Base-by-base conservation (phyloP, 352 stramenopile genomes). In the Globisporangium megalacanthum region DNA sequence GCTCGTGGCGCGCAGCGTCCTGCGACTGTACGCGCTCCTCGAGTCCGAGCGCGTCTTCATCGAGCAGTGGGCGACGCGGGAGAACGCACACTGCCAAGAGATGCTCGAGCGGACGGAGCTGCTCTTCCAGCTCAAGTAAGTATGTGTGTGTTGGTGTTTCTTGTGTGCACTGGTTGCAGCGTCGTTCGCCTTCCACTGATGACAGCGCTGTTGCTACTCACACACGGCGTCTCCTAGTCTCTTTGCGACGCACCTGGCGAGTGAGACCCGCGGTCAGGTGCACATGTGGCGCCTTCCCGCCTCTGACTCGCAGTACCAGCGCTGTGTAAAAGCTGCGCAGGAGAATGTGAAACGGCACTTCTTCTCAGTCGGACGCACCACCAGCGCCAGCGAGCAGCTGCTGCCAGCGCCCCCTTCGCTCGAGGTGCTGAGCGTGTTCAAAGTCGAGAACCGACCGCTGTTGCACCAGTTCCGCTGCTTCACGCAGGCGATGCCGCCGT, bases 391-490 rank as follows among this genome's bases (percentile, higher is more conserved):
- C 15, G 15, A 49, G 11, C 14, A 15, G 0, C 9, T 5, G 19
- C n/a, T 14, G 44, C n/a, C 44, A n/a, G n/a, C 4, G 22, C 44
- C 35, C n/a, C 49, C 35, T 9, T 20, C 36, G 0, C 39, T 92
- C n/a, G 62, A 90, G n/a, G 80, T 94, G 8, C 55, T 81, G 25
- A 75, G 86, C 33, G 84, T 94, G 37, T 94, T 79, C 60, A 92
- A 93, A 51, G 77, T 94, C 54, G 82, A 92, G 50, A 91, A 94
- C 54, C 62, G 64, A 11, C 66, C 69, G 44, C 36, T 92, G 19
- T 50, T 94, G 10, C 56, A 79, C 31, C 58, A 54, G 9, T 92
- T 92, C 39, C 81, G 90, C 55, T 65, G 52, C 15, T 76, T 75
- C 56, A 69, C 76, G 22, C 55, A 44, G 13, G 50, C 60, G 1